Conservation (phyloP, 805 yeast genomes). For the Kuraishia borneana region DNA sequence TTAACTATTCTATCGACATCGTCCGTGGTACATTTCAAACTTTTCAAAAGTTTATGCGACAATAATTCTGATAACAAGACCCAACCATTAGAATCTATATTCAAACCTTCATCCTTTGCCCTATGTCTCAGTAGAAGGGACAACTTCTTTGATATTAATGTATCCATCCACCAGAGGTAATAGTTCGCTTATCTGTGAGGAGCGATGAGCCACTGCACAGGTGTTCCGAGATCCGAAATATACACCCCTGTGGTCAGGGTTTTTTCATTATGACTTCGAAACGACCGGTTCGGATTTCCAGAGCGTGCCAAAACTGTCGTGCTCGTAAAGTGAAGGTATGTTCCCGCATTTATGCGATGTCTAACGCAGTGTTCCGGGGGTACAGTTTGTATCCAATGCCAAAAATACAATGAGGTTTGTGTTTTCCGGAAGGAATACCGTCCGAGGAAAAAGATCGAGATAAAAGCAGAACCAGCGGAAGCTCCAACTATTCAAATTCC, state of each 20-base stretch:
- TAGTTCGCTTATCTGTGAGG: too few relatives aligned
- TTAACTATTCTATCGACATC: constrained; percentile 55
- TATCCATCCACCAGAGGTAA: too few relatives aligned
- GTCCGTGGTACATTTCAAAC: constrained; percentile 38
- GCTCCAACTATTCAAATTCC: background rate
- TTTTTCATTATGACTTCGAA: too few relatives aligned
- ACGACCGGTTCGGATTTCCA: too few relatives aligned
- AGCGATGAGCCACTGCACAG: too few relatives aligned
- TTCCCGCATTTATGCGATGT: too few relatives aligned
- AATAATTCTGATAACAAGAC: constrained; percentile 44
- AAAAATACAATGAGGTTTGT: background rate
- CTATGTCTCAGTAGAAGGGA: constrained; percentile 80
- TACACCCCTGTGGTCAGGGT: too few relatives aligned
- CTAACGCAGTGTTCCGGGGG: background rate
- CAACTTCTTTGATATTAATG: constrained; percentile 58
- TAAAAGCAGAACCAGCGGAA: background rate
- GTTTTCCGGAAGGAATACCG: background rate
- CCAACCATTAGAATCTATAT: constrained; percentile 61
- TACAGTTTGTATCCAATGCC: background rate
- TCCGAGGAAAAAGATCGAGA: background rate
- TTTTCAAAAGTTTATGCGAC: constrained; percentile 44
- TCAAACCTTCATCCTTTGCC: constrained; percentile 56
- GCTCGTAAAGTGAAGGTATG: too few relatives aligned
- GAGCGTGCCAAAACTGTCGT: too few relatives aligned
- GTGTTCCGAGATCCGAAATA: too few relatives aligned